Evolutionary conservation across 257 asterid genomes (phyloP).

Genomic region (Solanum boliviense): DNA sequence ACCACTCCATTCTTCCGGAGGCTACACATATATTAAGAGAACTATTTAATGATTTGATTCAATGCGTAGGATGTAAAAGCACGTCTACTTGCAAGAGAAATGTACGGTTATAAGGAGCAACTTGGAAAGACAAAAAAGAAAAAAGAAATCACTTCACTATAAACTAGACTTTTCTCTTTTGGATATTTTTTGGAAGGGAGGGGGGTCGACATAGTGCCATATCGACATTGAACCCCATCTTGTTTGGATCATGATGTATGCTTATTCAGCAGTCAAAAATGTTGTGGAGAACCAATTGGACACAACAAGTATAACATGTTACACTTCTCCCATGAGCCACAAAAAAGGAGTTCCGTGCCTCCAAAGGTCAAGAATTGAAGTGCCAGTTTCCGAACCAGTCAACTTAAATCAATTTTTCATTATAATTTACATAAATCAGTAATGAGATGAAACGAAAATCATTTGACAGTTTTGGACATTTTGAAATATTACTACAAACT

Average conservation of each 20-base stretch:
- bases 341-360: neutral
- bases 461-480: neutral
- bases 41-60: neutral
- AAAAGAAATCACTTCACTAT: neutral
- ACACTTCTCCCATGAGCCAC: neutral
- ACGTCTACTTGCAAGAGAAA: neutral
- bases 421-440: neutral
- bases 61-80: neutral
- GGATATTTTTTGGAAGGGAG: no score
- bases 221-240: neutral
- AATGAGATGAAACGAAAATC: neutral
- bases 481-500: neutral
- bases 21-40: constrained; percentile 27
- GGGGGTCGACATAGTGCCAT: no score
- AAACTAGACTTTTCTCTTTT: no score
- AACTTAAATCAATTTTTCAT: neutral
- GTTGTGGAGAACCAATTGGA: neutral
- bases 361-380: neutral
- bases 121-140: neutral
- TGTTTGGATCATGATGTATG: neutral
- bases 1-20: constrained; percentile 89
- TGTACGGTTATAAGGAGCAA: neutral
- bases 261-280: neutral
- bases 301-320: neutral
- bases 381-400: neutral